A percentile compares a stretch with the other conserved stretches of the same genome.
These are phyloP conservation scores for Cantharellus anzutake DNA, from an alignment of 768 basidiomycete species.

Conservation along the genomic window DNA sequence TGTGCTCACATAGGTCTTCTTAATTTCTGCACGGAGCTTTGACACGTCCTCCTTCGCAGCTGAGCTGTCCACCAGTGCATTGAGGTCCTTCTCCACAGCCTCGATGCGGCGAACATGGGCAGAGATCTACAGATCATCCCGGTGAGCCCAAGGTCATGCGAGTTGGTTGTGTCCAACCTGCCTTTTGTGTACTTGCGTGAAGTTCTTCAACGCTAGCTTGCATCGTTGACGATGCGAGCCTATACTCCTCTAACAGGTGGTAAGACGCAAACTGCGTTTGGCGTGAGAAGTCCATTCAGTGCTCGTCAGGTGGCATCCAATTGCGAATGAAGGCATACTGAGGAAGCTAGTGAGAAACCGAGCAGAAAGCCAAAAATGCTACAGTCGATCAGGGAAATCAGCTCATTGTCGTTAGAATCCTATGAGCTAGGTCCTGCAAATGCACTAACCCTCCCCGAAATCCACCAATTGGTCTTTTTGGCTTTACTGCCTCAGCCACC, in stretches of 20 bases:
- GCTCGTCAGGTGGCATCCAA: background rate
- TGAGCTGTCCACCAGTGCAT: conserved; percentile 43
- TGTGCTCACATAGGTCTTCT: conserved; percentile 45
- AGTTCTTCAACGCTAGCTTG: conserved; percentile 79
- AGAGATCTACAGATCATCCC: conserved; percentile 33
- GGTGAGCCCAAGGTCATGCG: conserved; percentile 1
- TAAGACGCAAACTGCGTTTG: conserved; percentile 44
- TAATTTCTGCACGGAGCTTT: conserved; percentile 57
- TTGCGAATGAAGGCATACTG: conserved; percentile 12
- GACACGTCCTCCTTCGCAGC: conserved; percentile 68
- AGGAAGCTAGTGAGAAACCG: conserved; percentile 79
- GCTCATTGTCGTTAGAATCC: background rate
- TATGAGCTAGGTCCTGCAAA: background rate
- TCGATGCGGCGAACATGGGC: conserved; percentile 71
- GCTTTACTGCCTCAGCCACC: conserved; percentile 7
- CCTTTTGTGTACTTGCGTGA: conserved; percentile 68
- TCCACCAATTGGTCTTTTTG: conserved; percentile 53
- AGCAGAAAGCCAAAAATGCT: conserved; percentile 75
- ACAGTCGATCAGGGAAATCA: background rate
- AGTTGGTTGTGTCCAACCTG: conserved; percentile 11
- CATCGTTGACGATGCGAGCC: conserved; percentile 66
- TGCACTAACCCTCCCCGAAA: conserved; percentile 24
- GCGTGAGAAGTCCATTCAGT: background rate
- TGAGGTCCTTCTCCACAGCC: conserved; percentile 77
- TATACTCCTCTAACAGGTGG: conserved; percentile 79